These are phyloP conservation scores for Eutrema japonicum DNA, from an alignment of 345 rosid species.

Conservation along the genomic window DNA sequence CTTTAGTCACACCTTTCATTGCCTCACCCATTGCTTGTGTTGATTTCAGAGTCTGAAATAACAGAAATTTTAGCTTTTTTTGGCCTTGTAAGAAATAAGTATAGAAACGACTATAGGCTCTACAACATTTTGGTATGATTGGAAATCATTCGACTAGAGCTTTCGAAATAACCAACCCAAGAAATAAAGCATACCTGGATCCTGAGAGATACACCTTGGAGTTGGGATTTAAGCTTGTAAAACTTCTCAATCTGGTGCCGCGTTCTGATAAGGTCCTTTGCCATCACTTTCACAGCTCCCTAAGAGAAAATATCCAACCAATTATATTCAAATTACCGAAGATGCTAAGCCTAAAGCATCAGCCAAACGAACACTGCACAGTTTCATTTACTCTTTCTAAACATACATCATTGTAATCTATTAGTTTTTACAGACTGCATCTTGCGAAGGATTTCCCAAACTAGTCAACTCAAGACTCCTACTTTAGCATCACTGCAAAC, in stretches of 20 bases:
- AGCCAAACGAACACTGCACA: background rate
- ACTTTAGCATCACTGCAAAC: background rate
- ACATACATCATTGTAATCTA: background rate
- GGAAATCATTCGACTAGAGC: too few relatives aligned
- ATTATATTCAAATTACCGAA: background rate
- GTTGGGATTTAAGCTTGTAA: constrained; percentile 92
- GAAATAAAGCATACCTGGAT: constrained; percentile 62
- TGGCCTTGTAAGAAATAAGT: background rate
- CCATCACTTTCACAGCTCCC: constrained; percentile 99
- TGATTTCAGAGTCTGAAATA: constrained; percentile 73
- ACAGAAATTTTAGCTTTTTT: background rate
- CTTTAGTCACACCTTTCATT: constrained; percentile 94
- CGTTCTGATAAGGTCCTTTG: constrained; percentile 94
- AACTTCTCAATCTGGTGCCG: constrained; percentile 94
- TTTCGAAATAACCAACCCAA: constrained; percentile 8
- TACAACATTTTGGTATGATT: too few relatives aligned
- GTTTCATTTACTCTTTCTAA: background rate
- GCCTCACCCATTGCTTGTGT: constrained; percentile 98
- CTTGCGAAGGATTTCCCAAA: too few relatives aligned
- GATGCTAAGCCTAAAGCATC: background rate
- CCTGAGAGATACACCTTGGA: constrained; percentile 95
- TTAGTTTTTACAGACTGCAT: background rate
- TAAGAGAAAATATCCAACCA: constrained; percentile 40
- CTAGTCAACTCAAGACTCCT: background rate
- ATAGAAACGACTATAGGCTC: too few relatives aligned